A percentile compares a stretch with the other conserved stretches of the same genome.
Conservation (phyloP, 768 basidiomycete species). For the Lentinula guzmanii region DNA sequence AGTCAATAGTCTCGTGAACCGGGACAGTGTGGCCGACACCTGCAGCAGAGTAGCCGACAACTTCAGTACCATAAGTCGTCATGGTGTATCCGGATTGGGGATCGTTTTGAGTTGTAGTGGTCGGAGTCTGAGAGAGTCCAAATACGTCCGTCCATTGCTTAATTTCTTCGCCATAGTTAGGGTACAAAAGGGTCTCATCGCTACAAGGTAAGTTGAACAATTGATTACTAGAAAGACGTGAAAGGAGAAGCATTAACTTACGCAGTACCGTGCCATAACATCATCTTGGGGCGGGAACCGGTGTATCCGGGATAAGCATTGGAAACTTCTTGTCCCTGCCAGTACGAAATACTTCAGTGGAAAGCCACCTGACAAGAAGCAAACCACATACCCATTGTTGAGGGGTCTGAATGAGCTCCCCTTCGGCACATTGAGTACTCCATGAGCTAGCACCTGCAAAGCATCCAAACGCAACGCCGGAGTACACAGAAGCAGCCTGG, state of each 20-base stretch:
- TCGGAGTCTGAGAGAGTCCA: conserved; percentile 34
- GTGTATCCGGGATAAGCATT: conserved; percentile 47
- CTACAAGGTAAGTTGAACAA: not conserved
- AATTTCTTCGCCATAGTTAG: conserved; percentile 45
- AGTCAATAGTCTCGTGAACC: conserved; percentile 37
- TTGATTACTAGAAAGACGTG: not conserved
- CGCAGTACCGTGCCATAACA: conserved; percentile 49
- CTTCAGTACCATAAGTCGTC: conserved; percentile 35
- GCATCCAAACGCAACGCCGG: conserved; percentile 51
- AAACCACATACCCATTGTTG: conserved; percentile 37
- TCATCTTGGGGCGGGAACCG: conserved; percentile 40
- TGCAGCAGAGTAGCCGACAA: conserved; percentile 34
- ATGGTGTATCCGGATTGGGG: conserved; percentile 41
- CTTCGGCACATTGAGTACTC: conserved; percentile 41
- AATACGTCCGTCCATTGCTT: conserved; percentile 56
- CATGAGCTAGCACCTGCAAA: conserved; percentile 43
- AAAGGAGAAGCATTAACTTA: not conserved
- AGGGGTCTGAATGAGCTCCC: conserved; percentile 35
- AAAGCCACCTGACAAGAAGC: not conserved
- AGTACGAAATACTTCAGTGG: not conserved
- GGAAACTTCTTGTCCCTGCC: conserved; percentile 37
- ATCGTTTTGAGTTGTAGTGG: conserved; percentile 30
- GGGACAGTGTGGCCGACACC: conserved; percentile 50
- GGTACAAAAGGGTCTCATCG: conserved; percentile 43
- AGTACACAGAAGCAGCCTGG: conserved; percentile 39